A percentile compares a stretch with the other conserved stretches of the same genome.
phyloP scores from a whole-genome alignment of 225 moss, liverwort and hornwort genomes.

The Neckera pumila region DNA sequence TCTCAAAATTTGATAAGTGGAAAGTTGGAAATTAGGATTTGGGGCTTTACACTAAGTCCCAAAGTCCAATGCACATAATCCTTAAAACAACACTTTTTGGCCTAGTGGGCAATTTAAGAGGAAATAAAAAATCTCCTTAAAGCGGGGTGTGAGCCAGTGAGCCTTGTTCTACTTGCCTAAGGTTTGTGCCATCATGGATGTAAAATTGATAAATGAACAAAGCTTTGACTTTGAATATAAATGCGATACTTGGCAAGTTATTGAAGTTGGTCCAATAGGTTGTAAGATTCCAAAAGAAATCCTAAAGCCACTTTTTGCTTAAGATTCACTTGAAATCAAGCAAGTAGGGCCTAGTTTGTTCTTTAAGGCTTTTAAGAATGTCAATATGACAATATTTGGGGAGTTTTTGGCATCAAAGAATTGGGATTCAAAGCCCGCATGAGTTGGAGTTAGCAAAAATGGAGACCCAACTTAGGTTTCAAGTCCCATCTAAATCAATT shows the following conservation, averaged over 20 bases:
- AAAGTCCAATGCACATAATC: accelerated
- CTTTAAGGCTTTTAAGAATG: background rate
- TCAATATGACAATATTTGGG: background rate
- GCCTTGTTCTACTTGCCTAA: background rate
- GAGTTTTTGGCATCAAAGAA: background rate
- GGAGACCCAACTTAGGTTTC: accelerated
- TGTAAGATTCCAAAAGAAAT: background rate
- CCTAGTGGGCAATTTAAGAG: accelerated
- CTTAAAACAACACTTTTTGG: background rate
- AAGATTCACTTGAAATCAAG: background rate
- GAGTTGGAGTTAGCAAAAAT: background rate
- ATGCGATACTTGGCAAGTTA: accelerated
- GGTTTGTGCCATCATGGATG: accelerated
- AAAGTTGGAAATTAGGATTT: background rate
- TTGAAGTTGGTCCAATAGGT: background rate
- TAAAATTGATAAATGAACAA: background rate
- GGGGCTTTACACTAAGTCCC: background rate
- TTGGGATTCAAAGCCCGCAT: background rate
- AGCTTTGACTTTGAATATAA: background rate
- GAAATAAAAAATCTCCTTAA: background rate
- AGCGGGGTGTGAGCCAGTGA: accelerated
- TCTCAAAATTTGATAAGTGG: background rate
- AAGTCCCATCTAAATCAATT: background rate
- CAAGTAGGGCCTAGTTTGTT: accelerated
- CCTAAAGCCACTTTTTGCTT: background rate